Evolutionary conservation across 2,329 filamentous ascomycete genomes (phyloP), one percentile per base, ranked within the genome.

Genomic region (Microdochium paspali): DNA sequence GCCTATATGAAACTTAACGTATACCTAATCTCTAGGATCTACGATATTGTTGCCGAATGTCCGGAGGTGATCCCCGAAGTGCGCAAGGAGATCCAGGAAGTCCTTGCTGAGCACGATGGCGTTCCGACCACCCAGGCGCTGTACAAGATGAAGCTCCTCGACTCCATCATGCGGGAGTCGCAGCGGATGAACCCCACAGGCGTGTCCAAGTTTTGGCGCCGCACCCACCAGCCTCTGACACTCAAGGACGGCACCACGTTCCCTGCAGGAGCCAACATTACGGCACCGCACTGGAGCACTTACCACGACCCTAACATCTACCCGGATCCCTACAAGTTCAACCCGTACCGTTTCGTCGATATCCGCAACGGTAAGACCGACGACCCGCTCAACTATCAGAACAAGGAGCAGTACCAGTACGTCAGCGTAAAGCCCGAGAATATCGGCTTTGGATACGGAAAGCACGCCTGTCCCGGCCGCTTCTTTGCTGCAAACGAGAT

Each of bases 161-260:
- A 66, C 40, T 66, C 63, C 44, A 62, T 64, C 26, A 56, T 67
- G 50, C 62, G 61, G 48, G 63, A 67, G 44, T 59, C 60, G 0
- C 55, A 60, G 46, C 54, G 65, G 6, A 40, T 57, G 12, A 56
- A 65, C 47, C 57, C 58, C 0, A 57, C 32, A 20, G 50, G 3
- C 58, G 57, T 26, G 59, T 63, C 61, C 1, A 66, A 71, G 2
- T 77, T 77, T 58, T 50, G 53, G 24, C 72, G 74, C 49, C 72
- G 68, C 49, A 69, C 74, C 15, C 54, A 69, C 10, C 65, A 70
- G 54, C 60, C 67, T 10, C 63, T 77, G 51, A 68, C 64, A 0
- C 69, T 76, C 1, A 73, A 70, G 32, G 72, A 72, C 53, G 75
- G 74, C 4, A 67, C 74, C 48, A 61, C 64, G 25, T 59, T 71